These are phyloP conservation scores for Solanum hybrid DNA, from an alignment of 305 asterid species.

Conservation along the genomic window DNA sequence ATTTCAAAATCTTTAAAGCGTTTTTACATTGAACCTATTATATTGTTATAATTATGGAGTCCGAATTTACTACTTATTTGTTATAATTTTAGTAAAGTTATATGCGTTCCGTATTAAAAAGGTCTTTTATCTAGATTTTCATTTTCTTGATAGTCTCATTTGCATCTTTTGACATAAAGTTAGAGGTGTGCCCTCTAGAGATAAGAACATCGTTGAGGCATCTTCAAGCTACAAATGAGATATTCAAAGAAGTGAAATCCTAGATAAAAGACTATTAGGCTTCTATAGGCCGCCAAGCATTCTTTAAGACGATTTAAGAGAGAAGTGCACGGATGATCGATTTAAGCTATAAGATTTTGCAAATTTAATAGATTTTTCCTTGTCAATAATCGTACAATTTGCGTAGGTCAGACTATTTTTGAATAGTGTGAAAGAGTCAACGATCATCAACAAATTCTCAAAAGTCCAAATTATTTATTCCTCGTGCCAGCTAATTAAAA, in stretches of 20 bases:
- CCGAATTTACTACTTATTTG: neutral
- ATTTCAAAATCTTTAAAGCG: neutral
- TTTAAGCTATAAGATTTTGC: neutral
- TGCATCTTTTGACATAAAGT: neutral
- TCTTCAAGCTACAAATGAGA: neutral
- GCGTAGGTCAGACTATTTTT: neutral
- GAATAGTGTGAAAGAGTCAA: neutral
- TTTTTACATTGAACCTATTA: neutral
- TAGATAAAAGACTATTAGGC: neutral
- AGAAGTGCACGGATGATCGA: neutral
- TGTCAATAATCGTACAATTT: neutral
- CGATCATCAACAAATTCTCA: neutral
- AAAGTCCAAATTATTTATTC: neutral
- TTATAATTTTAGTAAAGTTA: neutral
- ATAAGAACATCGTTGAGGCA: neutral
- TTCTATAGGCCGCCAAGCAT: neutral
- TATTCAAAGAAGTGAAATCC: neutral
- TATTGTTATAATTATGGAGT: neutral
- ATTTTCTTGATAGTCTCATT: neutral
- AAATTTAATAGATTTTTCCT: neutral
- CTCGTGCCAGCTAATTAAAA: neutral
- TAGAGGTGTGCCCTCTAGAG: neutral
- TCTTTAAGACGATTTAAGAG: neutral
- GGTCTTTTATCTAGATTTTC: too few species aligned
- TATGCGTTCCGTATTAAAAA: neutral